Evolutionary conservation across 83 land plant genomes (phyloP).

Genomic region (Thuja plicata): DNA sequence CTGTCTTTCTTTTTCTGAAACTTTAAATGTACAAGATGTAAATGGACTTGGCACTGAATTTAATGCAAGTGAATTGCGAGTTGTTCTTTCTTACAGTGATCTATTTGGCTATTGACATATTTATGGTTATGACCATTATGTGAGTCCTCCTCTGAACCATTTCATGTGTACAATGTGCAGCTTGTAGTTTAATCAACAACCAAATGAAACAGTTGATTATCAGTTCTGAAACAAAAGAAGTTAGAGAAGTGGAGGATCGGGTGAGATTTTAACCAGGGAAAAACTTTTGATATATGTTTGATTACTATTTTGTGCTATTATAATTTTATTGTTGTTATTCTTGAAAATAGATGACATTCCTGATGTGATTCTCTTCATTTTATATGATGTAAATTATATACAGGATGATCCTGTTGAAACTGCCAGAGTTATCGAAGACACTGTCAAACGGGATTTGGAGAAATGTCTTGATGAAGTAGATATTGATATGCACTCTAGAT

Average conservation of each 20-base stretch:
- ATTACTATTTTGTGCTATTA: neutral
- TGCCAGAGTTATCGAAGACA: slow-evolving; percentile 63
- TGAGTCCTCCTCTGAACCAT: too few species aligned
- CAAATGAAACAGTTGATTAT: slow-evolving; percentile 93
- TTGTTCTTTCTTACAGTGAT: neutral
- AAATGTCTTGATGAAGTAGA: slow-evolving; percentile 66
- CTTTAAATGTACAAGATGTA: neutral
- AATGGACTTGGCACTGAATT: neutral
- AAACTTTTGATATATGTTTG: neutral
- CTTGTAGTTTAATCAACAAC: slow-evolving; percentile 92
- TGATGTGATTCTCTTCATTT: neutral
- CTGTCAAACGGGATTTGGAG: slow-evolving; percentile 62
- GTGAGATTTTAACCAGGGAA: slow-evolving; percentile 34
- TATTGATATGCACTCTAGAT: slow-evolving; percentile 25
- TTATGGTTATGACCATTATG: neutral
- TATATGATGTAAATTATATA: neutral
- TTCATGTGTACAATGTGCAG: slow-evolving; percentile 39
- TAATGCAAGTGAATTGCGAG: neutral
- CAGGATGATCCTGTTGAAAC: slow-evolving; percentile 92
- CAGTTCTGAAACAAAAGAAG: slow-evolving; percentile 89
- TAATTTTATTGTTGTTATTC: slow-evolving; percentile 7
- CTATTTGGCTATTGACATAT: neutral
- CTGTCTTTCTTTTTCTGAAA: neutral
- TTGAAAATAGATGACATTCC: neutral
- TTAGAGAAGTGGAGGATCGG: slow-evolving; percentile 87